Base-by-base conservation (phyloP, 116 monocot species). In the Thalassia testudinum region DNA sequence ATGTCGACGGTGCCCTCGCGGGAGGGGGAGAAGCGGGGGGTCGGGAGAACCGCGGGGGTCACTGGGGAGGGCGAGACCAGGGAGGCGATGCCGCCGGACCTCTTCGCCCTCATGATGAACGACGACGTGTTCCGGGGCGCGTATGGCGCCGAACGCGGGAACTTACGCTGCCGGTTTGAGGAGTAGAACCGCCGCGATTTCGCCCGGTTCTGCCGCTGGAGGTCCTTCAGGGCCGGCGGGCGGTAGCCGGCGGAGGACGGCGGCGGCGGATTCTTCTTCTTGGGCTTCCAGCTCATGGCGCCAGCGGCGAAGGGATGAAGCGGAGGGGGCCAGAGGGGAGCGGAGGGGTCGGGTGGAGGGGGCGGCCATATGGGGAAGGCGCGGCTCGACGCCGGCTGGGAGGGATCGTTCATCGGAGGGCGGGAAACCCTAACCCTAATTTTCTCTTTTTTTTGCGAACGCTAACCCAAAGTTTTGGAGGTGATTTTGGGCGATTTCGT, bases 111-210 rank as follows among this genome's bases (percentile, higher is more conserved):
- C 52, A 91, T 91, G 52, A 81, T 70, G 71, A 78, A 91, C 23
- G 85, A 91, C 12, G 91, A 85, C 5, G 91, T 91, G 70, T 91
- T 91, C 37, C 81, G 72, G 1, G 91, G 85, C 1, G 91, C 85
- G 27, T 58, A 76, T 15, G 87, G 87, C 8, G 78, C 85, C 73
- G 70, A 69, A 13, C 78, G 18, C 54, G 18, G 29, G 53, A 26
- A 18, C 5, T 22, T 24, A 17, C 4, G 5, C 17, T 47, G 54
- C 44, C 78, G 70, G 62, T 74, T 82, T 42, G 73, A 73, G 0
- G 70, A 70, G 73, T 78, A 78, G 64, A 82, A 74, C 10, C 78
- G 37, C 24, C 70, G 61, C 7, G 77, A 29, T 19, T 66, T 76
- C 37, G 59, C 26, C 1, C 70, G 69, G 50, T 73, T 81, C 70